Conservation (phyloP, 495 filamentous ascomycete genomes). For the Corynascus novoguineensis region DNA sequence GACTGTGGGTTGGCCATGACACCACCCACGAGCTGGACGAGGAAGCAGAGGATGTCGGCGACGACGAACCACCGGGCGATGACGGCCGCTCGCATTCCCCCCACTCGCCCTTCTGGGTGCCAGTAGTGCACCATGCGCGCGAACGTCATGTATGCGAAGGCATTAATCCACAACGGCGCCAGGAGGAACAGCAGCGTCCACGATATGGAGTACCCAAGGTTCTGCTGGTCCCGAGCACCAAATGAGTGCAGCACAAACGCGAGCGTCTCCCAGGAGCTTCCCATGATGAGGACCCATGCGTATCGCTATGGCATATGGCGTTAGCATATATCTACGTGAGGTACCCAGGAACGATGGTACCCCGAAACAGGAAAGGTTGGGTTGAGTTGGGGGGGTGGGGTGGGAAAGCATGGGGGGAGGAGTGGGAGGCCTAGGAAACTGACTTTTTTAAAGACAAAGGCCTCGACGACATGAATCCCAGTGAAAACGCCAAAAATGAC, state of each 20-base stretch:
- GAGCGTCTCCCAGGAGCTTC: conserved; percentile 33
- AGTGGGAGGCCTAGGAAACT: no score
- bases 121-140: conserved; percentile 58
- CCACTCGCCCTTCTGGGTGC: conserved; percentile 43
- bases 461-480: conserved; percentile 36
- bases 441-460: conserved; percentile 33
- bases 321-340: neutral
- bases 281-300: conserved; percentile 36
- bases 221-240: conserved; percentile 38
- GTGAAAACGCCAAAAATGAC: conserved; percentile 38
- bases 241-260: conserved; percentile 35
- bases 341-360: no score
- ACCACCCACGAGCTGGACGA: conserved; percentile 55
- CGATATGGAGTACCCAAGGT: conserved; percentile 18
- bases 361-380: no score
- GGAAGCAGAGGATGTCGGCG: conserved; percentile 58
- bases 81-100: conserved; percentile 43
- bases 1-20: conserved; percentile 32
- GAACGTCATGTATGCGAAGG: conserved; percentile 64
- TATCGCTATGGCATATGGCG: conserved; percentile 37
- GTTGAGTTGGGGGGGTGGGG: no score
- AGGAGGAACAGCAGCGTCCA: conserved; percentile 39
- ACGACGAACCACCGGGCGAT: conserved; percentile 56
- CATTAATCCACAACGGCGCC: conserved; percentile 55
- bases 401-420: no score